A percentile compares a stretch with the other conserved stretches of the same genome.
These are phyloP conservation scores for Capsicum pubescens DNA, from an alignment of 257 asterid species.

Conservation along the genomic window DNA sequence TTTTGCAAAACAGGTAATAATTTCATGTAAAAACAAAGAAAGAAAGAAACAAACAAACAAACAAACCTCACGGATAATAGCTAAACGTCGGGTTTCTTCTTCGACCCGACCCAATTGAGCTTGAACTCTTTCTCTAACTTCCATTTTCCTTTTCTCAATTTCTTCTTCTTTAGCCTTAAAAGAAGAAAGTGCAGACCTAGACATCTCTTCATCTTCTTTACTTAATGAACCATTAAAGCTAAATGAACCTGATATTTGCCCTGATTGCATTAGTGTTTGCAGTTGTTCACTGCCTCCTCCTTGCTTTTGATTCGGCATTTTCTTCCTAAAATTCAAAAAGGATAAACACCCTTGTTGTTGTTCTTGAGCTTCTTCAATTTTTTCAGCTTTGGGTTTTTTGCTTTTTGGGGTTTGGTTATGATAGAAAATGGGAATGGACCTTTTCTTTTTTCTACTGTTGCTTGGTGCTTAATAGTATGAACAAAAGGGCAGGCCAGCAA, in stretches of 20 bases:
- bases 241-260: constrained; percentile 76
- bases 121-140: constrained; percentile 85
- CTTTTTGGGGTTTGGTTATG: constrained; percentile 57
- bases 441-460: constrained; percentile 35
- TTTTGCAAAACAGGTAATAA: background rate
- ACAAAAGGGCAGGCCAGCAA: constrained; percentile 40
- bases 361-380: constrained; percentile 10
- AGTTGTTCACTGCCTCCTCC: constrained; percentile 57
- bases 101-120: constrained; percentile 96
- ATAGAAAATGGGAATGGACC: constrained; percentile 34
- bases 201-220: constrained; percentile 93
- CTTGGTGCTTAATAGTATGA: constrained; percentile 50
- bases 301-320: constrained; percentile 68
- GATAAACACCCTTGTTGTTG: constrained; percentile 27
- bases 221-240: constrained; percentile 73
- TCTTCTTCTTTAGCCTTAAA: constrained; percentile 97
- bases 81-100: constrained; percentile 88
- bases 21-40: background rate
- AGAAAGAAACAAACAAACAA: background rate
- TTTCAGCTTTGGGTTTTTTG: constrained; percentile 36
- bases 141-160: constrained; percentile 94
- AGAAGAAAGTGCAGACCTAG: constrained; percentile 85
- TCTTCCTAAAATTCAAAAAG: constrained; percentile 21
- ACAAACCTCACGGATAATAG: constrained; percentile 83
- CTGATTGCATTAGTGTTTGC: constrained; percentile 66